Evolutionary conservation across 768 basidiomycete species (phyloP).

Genomic region (Auriscalpium vulgare): DNA sequence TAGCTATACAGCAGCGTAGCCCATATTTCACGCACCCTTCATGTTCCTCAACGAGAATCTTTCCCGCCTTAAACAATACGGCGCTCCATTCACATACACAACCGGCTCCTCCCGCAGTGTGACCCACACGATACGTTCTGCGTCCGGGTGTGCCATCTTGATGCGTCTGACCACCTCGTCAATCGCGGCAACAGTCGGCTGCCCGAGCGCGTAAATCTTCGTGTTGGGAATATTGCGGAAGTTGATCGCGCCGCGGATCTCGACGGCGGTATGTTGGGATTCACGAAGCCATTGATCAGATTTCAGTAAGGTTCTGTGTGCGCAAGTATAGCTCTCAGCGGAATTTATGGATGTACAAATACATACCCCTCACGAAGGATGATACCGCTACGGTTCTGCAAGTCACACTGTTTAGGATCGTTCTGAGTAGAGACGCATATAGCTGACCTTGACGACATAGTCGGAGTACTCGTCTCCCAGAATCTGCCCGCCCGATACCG

Average conservation of each 20-base stretch:
- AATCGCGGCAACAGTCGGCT: slow-evolving; percentile 85
- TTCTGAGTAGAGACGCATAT: not conserved
- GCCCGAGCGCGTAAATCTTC: slow-evolving; percentile 86
- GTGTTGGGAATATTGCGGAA: slow-evolving; percentile 80
- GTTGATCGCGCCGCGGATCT: slow-evolving; percentile 89
- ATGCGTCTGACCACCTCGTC: slow-evolving; percentile 67
- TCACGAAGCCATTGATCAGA: slow-evolving; percentile 87
- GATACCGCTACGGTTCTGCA: slow-evolving; percentile 83
- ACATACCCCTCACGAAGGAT: slow-evolving; percentile 81
- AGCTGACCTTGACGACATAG: slow-evolving; percentile 79
- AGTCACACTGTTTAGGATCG: not conserved
- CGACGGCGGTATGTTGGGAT: slow-evolving; percentile 54
- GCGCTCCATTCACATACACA: slow-evolving; percentile 86
- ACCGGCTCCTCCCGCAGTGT: slow-evolving; percentile 90
- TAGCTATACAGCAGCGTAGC: slow-evolving; percentile 1
- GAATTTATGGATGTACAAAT: slow-evolving; percentile 2
- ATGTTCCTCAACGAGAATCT: slow-evolving; percentile 86
- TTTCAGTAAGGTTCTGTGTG: slow-evolving; percentile 75
- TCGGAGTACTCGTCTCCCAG: slow-evolving; percentile 94
- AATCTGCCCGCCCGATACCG: slow-evolving; percentile 74
- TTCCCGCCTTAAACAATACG: slow-evolving; percentile 84
- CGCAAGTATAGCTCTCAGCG: not conserved
- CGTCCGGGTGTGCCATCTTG: slow-evolving; percentile 48
- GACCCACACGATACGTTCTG: slow-evolving; percentile 76
- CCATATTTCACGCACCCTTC: slow-evolving; percentile 49